These are phyloP conservation scores for Apiospora aurea DNA, from an alignment of 2,329 filamentous ascomycete genomes.

Conservation along the genomic window DNA sequence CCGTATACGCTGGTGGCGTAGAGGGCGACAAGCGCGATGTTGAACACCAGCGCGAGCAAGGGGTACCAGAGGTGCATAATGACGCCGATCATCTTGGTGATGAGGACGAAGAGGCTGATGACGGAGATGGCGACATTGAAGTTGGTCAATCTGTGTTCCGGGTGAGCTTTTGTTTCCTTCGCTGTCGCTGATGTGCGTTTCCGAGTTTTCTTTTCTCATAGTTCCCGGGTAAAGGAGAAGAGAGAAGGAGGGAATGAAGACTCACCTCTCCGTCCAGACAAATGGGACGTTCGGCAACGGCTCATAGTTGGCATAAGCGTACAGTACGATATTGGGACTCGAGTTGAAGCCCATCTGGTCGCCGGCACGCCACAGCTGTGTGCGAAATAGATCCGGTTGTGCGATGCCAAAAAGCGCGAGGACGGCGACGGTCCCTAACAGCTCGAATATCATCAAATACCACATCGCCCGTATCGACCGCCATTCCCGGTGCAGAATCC, in stretches of 20 bases:
- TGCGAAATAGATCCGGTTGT: slow-evolving; percentile 75
- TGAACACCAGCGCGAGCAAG: slow-evolving; percentile 65
- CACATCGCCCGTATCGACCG: slow-evolving; percentile 64
- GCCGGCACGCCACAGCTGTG: slow-evolving; percentile 76
- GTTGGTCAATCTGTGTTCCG: slow-evolving; percentile 66
- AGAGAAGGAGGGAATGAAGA: slow-evolving; percentile 34
- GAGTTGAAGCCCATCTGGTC: slow-evolving; percentile 77
- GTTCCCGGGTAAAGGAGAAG: not conserved
- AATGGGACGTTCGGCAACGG: slow-evolving; percentile 68
- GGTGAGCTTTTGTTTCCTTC: not conserved
- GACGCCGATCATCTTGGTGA: slow-evolving; percentile 72
- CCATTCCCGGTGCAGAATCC: slow-evolving; percentile 66
- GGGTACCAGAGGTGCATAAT: slow-evolving; percentile 77
- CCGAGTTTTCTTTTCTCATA: not conserved
- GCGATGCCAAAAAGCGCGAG: slow-evolving; percentile 77
- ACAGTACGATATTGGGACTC: slow-evolving; percentile 71
- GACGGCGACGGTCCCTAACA: slow-evolving; percentile 68
- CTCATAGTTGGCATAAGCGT: slow-evolving; percentile 75
- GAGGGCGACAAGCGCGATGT: slow-evolving; percentile 63
- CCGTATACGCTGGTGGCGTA: slow-evolving; percentile 73
- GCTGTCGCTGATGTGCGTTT: not conserved
- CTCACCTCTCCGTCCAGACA: slow-evolving; percentile 77
- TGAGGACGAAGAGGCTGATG: slow-evolving; percentile 76
- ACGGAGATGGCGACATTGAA: slow-evolving; percentile 81
- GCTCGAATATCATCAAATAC: slow-evolving; percentile 71